phyloP scores from a whole-genome alignment of 2,329 filamentous ascomycete genomes.

The Pseudogymnoascus sp. region DNA sequence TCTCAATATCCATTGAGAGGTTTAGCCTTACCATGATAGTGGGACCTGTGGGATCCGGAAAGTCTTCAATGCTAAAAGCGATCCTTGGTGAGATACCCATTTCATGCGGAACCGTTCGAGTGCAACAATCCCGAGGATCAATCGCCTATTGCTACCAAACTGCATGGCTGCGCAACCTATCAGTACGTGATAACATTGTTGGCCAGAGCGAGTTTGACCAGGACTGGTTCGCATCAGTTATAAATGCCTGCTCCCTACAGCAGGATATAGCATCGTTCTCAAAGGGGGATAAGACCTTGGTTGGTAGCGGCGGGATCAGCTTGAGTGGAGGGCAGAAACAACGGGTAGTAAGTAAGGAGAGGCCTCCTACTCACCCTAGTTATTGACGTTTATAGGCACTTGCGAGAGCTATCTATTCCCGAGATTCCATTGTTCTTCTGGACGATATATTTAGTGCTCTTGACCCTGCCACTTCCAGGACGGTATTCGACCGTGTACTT shows the following conservation, averaged over 20 bases:
- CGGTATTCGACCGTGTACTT: conserved; percentile 19
- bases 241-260: conserved; percentile 31
- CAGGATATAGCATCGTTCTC: conserved; percentile 21
- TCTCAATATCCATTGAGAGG: background rate
- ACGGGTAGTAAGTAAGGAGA: conserved; percentile 16
- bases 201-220: conserved; percentile 20
- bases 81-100: conserved; percentile 22
- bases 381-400: conserved; percentile 18
- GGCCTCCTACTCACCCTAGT: background rate
- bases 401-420: conserved; percentile 23
- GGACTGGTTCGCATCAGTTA: conserved; percentile 24
- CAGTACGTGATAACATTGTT: conserved; percentile 26
- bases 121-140: conserved; percentile 13
- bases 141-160: conserved; percentile 21
- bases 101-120: conserved; percentile 14
- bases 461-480: conserved; percentile 20
- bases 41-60: conserved; percentile 27
- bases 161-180: conserved; percentile 22
- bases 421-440: conserved; percentile 19
- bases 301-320: conserved; percentile 28
- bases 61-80: conserved; percentile 22
- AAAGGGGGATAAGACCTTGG: conserved; percentile 22
- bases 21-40: conserved; percentile 15
- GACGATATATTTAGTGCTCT: conserved; percentile 25
- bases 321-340: conserved; percentile 27